A percentile compares a stretch with the other conserved stretches of the same genome.
Evolutionary conservation across 2,329 filamentous ascomycete species (phyloP).

Genomic region (Penicillium griseofulvum): DNA sequence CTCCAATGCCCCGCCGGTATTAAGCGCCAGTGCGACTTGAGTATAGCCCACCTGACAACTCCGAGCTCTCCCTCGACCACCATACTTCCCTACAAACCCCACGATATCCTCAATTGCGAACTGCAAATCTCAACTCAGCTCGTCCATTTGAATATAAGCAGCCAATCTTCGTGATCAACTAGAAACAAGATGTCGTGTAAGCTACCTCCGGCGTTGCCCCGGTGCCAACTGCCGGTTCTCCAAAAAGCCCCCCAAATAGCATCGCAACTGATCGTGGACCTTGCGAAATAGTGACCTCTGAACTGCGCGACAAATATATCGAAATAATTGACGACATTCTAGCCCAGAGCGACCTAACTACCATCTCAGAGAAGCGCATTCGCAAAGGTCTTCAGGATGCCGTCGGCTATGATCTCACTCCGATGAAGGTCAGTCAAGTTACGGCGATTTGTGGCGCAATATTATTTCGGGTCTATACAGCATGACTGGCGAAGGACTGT

Average conservation of each 20-base stretch:
- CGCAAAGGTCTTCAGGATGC: conserved; percentile 61
- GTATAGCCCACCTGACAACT: conserved; percentile 24
- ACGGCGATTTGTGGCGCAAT: background rate
- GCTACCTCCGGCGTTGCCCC: conserved; percentile 18
- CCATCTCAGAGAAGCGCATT: conserved; percentile 64
- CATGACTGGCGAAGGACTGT: background rate
- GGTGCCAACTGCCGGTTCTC: conserved; percentile 19
- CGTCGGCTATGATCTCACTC: conserved; percentile 60
- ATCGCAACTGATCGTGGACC: conserved; percentile 23
- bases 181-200: conserved; percentile 39
- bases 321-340: conserved; percentile 64
- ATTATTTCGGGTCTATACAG: background rate
- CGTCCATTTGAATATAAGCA: background rate
- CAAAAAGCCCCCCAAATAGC: conserved; percentile 16
- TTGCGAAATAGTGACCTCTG: conserved; percentile 46
- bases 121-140: background rate
- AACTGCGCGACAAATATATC: conserved; percentile 51
- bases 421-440: conserved; percentile 55
- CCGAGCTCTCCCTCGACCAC: conserved; percentile 5
- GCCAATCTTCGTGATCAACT: conserved; percentile 1
- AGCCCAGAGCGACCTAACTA: conserved; percentile 59
- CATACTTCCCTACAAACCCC: background rate
- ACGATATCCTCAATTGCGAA: conserved; percentile 1
- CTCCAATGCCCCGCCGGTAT: conserved; percentile 37
- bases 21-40: conserved; percentile 40